phyloP scores from a whole-genome alignment of 768 basidiomycete species.

The Kwoniella sp. region DNA sequence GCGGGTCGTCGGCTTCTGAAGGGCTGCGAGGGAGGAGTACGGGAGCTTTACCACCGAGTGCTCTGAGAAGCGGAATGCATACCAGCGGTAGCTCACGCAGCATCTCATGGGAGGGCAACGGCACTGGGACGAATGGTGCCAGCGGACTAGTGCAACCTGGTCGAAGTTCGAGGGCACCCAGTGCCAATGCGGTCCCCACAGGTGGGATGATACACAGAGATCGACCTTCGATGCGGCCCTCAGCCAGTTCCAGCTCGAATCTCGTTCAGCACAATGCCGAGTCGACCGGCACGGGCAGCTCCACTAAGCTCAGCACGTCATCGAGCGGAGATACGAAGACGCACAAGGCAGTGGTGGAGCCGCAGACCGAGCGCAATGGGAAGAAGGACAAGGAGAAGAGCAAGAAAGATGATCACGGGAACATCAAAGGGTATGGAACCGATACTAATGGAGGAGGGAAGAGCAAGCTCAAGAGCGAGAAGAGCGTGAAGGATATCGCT shows the following conservation, averaged over 20 bases:
- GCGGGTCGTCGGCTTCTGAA: slow-evolving; percentile 18
- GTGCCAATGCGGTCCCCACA: not conserved
- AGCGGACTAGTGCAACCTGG: not conserved
- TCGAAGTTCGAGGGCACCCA: not conserved
- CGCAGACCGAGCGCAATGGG: not conserved
- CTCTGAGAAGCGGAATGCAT: slow-evolving; percentile 14
- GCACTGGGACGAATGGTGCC: not conserved
- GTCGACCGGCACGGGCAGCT: slow-evolving; percentile 25
- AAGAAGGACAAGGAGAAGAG: not conserved
- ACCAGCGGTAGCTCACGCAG: slow-evolving; percentile 23
- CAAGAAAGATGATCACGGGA: slow-evolving; percentile 2
- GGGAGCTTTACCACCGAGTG: slow-evolving; percentile 14
- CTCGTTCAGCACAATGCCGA: slow-evolving; percentile 3
- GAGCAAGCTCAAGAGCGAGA: slow-evolving; percentile 39
- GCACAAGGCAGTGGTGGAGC: not conserved
- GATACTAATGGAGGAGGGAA: slow-evolving; percentile 20
- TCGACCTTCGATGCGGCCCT: slow-evolving; percentile 6
- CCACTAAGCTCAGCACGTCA: slow-evolving; percentile 24
- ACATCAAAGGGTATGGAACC: slow-evolving; percentile 1
- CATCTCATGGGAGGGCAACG: slow-evolving; percentile 30
- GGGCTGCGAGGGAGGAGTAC: slow-evolving; percentile 7
- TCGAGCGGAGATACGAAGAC: slow-evolving; percentile 17
- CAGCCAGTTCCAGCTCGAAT: slow-evolving; percentile 13
- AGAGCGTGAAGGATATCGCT: slow-evolving; percentile 43
- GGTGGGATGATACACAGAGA: not conserved